Evolutionary conservation across 257 asterid species (phyloP), one percentile per base, ranked within the genome.

Genomic region (Nicotiana benthamiana): DNA sequence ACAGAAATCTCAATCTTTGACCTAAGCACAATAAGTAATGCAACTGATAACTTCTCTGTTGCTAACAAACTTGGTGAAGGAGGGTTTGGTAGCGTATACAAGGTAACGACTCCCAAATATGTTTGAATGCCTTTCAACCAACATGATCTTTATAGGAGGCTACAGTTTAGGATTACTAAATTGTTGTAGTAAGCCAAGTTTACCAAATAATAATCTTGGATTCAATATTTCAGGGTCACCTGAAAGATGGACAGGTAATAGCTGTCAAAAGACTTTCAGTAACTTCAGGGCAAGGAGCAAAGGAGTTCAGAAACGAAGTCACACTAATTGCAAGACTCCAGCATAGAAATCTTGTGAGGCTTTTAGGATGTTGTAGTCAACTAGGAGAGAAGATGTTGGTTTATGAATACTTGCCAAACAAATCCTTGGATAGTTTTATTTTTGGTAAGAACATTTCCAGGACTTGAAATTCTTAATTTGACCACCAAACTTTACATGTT

Each of bases 31-130:
- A 60, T 87, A 59, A 72, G 74, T 66, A 75, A 75, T 18, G 88
- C 88, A 9, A 85, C 86, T 11, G 24, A 75, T 28, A 64, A 76
- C 46, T 87, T 87, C 75, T 81, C 84, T 1, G 30, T 27, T 11
- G 81, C 76, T 32, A 75, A 83, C 60, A 80, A 82, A 63, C 80
- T 84, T 24, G 90, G 88, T 16, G 61, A 63, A 52, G 90, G 88
- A 7, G 88, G 90, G 30, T 87, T 87, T 59, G 90, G 88, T 18
- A 80, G 64, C 75, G 88, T 87, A 43, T 84, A 87, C 66, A 87
- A 82, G 90, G 90, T 87, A 81, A 54, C 36, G 12, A 48, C 12
- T 70, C 77, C 77, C 57, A 43, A 43, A 40, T 1, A 40, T 4
- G 5, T 20, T 22, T 70, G 57, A 70, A 1, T 3, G 13, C 77